Percentiles rank a stretch among this genome's conserved stretches.
These are phyloP conservation scores for Diaporthe velutina DNA, from an alignment of 2,329 filamentous ascomycete species.

Conservation along the genomic window DNA sequence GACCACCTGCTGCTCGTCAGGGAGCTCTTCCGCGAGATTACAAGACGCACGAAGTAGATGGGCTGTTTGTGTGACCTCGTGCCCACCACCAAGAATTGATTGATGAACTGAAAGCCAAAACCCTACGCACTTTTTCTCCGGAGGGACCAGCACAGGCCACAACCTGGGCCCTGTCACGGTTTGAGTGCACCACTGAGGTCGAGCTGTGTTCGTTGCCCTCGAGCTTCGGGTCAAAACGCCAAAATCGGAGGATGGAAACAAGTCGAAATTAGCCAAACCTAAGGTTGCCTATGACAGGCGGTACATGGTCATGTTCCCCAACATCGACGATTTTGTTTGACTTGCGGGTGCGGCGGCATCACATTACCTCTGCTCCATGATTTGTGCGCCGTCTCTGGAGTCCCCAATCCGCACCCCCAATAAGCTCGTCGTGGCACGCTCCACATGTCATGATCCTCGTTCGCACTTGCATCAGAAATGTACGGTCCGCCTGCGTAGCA, in stretches of 20 bases:
- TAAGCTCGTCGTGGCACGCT: slow-evolving; percentile 2
- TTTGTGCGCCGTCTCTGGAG: slow-evolving; percentile 11
- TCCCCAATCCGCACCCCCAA: slow-evolving; percentile 3
- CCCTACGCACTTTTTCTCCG: neutral
- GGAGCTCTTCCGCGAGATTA: slow-evolving; percentile 29
- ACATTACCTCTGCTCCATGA: slow-evolving; percentile 9
- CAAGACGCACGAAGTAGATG: slow-evolving; percentile 20
- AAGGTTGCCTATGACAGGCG: slow-evolving; percentile 5
- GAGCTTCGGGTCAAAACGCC: slow-evolving; percentile 3
- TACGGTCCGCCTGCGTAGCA: slow-evolving; percentile 4
- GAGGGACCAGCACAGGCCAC: slow-evolving; percentile 1
- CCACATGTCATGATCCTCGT: slow-evolving; percentile 31
- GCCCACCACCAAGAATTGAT: slow-evolving; percentile 10
- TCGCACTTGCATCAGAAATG: neutral
- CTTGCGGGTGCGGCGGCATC: slow-evolving; percentile 26
- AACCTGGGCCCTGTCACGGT: slow-evolving; percentile 16
- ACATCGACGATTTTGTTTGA: slow-evolving; percentile 26
- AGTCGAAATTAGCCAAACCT: slow-evolving; percentile 15
- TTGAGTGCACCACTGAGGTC: neutral
- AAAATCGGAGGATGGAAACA: slow-evolving; percentile 6
- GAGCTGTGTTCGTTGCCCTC: neutral
- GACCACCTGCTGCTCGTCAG: slow-evolving; percentile 1
- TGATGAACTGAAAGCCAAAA: slow-evolving; percentile 7
- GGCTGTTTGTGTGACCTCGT: slow-evolving; percentile 15
- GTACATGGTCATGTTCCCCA: slow-evolving; percentile 23